Conservation (phyloP, 495 filamentous ascomycete genomes). For the Tuber magnatum region DNA sequence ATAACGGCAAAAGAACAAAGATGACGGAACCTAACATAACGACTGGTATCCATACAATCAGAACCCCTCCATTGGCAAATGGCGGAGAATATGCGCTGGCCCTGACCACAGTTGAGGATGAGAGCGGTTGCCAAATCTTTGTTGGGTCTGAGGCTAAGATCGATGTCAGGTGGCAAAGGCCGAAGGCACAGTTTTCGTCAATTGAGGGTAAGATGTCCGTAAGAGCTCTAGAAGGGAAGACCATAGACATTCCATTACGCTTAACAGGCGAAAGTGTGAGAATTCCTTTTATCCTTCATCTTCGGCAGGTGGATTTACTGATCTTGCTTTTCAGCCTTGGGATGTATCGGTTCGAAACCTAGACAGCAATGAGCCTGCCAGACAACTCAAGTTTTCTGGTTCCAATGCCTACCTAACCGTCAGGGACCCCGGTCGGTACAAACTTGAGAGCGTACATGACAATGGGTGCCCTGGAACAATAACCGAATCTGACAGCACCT, state of each 20-base stretch:
- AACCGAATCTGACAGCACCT: conserved; percentile 61
- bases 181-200: conserved; percentile 71
- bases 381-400: conserved; percentile 50
- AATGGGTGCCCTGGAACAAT: conserved; percentile 70
- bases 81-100: conserved; percentile 85
- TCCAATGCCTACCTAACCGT: conserved; percentile 67
- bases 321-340: conserved; percentile 54
- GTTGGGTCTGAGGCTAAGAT: conserved; percentile 75
- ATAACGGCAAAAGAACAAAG: conserved; percentile 72
- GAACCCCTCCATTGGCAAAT: conserved; percentile 60
- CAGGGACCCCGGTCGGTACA: conserved; percentile 61
- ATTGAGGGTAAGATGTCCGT: conserved; percentile 68
- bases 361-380: conserved; percentile 43
- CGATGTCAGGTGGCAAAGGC: conserved; percentile 75
- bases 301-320: conserved; percentile 4
- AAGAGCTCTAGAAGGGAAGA: conserved; percentile 65
- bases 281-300: neutral
- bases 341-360: conserved; percentile 64
- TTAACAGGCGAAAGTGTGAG: conserved; percentile 61
- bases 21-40: conserved; percentile 58
- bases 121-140: conserved; percentile 72
- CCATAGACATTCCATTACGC: conserved; percentile 67
- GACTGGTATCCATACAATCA: conserved; percentile 56
- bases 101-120: conserved; percentile 76
- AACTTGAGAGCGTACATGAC: conserved; percentile 69